phyloP scores from a whole-genome alignment of 768 basidiomycete genomes.

The Hydnum rufescens region DNA sequence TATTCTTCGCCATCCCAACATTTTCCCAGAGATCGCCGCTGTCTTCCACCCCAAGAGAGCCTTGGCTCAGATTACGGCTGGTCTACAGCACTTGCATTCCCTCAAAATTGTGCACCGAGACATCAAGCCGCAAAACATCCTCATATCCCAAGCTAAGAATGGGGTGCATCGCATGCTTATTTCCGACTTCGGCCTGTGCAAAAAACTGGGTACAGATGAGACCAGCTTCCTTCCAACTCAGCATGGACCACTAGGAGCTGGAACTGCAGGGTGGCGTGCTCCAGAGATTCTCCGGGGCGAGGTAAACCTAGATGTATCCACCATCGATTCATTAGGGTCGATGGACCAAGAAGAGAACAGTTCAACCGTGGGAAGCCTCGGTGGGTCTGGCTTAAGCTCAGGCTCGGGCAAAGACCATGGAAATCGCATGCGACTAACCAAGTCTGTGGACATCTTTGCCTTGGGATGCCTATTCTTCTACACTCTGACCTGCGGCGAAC shows the following conservation, averaged over 20 bases:
- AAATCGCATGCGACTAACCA: slow-evolving; percentile 49
- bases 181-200: slow-evolving; percentile 94
- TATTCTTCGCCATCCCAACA: slow-evolving; percentile 58
- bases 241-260: slow-evolving; percentile 74
- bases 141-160: slow-evolving; percentile 54
- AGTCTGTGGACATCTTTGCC: slow-evolving; percentile 92
- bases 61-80: slow-evolving; percentile 66
- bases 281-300: slow-evolving; percentile 91
- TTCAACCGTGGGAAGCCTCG: slow-evolving; percentile 29
- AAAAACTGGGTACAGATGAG: slow-evolving; percentile 87
- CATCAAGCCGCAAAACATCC: slow-evolving; percentile 98
- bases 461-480: slow-evolving; percentile 92
- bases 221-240: slow-evolving; percentile 88
- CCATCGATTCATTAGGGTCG: slow-evolving; percentile 11
- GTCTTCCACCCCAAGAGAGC: slow-evolving; percentile 78
- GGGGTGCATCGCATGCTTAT: slow-evolving; percentile 65
- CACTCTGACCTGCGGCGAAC: slow-evolving; percentile 69
- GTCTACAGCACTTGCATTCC: slow-evolving; percentile 55
- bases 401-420: background rate
- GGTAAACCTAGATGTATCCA: slow-evolving; percentile 69
- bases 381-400: slow-evolving; percentile 10
- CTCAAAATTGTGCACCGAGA: slow-evolving; percentile 30
- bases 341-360: slow-evolving; percentile 30
- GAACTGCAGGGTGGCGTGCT: slow-evolving; percentile 93
- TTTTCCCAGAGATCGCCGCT: slow-evolving; percentile 55